Base-by-base conservation (phyloP, 2,329 filamentous ascomycete species). In the Trichoderma harzianum region DNA sequence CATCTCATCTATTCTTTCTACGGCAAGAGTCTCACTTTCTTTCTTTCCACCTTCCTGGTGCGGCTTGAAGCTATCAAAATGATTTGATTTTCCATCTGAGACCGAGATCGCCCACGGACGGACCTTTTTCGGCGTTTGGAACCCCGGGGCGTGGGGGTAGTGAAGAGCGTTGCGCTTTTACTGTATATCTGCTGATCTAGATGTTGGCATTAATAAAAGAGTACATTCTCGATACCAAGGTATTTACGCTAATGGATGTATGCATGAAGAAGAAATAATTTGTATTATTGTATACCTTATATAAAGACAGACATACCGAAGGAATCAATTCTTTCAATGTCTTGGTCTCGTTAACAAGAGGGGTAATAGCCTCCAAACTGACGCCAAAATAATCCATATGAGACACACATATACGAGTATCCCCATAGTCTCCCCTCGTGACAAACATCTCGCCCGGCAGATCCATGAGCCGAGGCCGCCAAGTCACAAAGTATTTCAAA, bases 71-170 rank as follows among this genome's bases (percentile, higher is more conserved):
- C 7, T 7, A 18, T 43, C 39, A n/a, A n/a, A 12, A 51, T 65
- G 62, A 65, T 65, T 51, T 65, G 62, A 65, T 43, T 51, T 51
- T 64, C 43, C 43, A 24, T 65, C 62, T n/a, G 28, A 34, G 57
- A 34, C 39, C 12, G 39, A 21, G 34, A 24, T 21, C 10, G 18
- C n/a, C 12, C 21, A 28, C 34, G 34, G 21, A 64, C 43, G 36
- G 39, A n/a, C 39, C 62, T 51, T 51, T 65, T 65, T 65, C 62
- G 62, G 62, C 39, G 30, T 53, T 64, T 65, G 30, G 6, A 18
- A 36, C 62, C 26, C 26, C 11, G n/a, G 47, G 47, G 47, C 47
- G 21, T 53, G 47, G 47, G 47, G 47, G 47, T 51, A 47, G 43
- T 47, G 16, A 21, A 21, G 43, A 39, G 36, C 36, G 8, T 39